A percentile compares a stretch with the other conserved stretches of the same genome.
These are phyloP conservation scores for Quercus aquifolioides DNA, from an alignment of 306 rosid species.

Conservation along the genomic window DNA sequence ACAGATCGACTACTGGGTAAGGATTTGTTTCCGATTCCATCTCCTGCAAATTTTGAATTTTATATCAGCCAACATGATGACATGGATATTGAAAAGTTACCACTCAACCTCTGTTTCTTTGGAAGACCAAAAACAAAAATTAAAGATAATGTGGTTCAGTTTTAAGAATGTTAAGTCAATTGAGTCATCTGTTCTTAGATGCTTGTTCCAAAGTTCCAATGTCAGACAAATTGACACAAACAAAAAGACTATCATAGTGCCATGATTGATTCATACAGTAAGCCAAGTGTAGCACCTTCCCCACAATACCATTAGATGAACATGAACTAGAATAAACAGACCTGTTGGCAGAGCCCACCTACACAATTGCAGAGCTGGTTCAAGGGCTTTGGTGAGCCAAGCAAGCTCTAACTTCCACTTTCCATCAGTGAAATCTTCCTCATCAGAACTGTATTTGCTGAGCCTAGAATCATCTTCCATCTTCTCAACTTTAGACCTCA, in stretches of 20 bases:
- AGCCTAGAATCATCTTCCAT: conserved; percentile 21
- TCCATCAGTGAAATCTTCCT: conserved; percentile 51
- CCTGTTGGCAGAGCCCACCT: conserved; percentile 90
- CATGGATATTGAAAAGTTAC: conserved; percentile 6
- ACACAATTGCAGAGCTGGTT: conserved; percentile 84
- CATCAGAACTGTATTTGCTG: conserved; percentile 40
- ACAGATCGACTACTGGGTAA: conserved; percentile 64
- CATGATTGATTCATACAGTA: background rate
- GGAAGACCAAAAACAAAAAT: too few species aligned
- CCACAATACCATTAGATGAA: conserved; percentile 12
- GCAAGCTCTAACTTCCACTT: conserved; percentile 73
- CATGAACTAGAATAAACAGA: conserved; percentile 38
- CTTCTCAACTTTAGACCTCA: conserved; percentile 35
- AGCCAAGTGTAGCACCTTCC: conserved; percentile 7
- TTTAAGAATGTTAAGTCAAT: background rate
- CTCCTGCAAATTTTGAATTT: conserved; percentile 42
- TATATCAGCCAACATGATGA: conserved; percentile 16
- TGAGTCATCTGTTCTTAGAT: background rate
- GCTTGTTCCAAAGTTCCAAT: background rate
- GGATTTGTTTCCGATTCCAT: conserved; percentile 36
- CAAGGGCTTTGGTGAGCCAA: conserved; percentile 85
- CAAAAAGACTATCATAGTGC: background rate
- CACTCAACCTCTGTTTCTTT: background rate
- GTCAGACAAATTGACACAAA: background rate
- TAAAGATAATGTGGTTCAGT: background rate